Evolutionary conservation across 2,329 filamentous ascomycete species (phyloP).

Genomic region (Trichoderma koningiopsis): DNA sequence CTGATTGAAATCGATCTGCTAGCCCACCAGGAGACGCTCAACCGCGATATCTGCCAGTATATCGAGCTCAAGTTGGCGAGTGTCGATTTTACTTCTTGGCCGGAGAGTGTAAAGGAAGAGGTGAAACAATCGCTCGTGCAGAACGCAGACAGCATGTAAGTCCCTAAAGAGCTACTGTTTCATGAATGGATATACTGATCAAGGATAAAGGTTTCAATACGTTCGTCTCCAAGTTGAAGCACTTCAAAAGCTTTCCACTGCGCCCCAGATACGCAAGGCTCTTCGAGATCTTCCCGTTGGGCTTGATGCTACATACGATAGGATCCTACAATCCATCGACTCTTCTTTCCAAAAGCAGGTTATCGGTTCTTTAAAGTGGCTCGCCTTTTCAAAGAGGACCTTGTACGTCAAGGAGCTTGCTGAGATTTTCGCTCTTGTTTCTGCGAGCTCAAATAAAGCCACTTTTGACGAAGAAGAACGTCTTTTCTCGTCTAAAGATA

Average conservation of each 20-base stretch:
- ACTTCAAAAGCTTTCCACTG: background rate
- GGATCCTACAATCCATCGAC: slow-evolving; percentile 8
- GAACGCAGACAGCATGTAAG: slow-evolving; percentile 12
- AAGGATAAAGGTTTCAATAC: background rate
- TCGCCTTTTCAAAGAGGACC: background rate
- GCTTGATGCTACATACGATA: slow-evolving; percentile 15
- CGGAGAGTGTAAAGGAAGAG: background rate
- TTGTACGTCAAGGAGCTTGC: background rate
- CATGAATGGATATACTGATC: background rate
- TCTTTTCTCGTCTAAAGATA: background rate
- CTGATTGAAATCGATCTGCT: background rate
- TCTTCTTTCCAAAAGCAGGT: background rate
- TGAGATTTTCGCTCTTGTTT: background rate
- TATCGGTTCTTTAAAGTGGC: slow-evolving; percentile 5
- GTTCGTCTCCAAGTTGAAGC: background rate
- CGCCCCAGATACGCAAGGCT: background rate
- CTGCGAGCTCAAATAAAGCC: background rate
- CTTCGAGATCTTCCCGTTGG: slow-evolving; percentile 10
- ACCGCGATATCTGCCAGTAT: background rate
- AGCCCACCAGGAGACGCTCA: background rate
- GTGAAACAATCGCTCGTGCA: background rate
- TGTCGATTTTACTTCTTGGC: background rate
- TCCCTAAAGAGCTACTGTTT: background rate
- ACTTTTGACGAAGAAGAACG: background rate
- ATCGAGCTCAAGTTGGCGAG: background rate